Percentiles rank a stretch among this genome's conserved stretches.
Evolutionary conservation across 2,329 filamentous ascomycete species (phyloP).

Genomic region (Colletotrichum sp.): DNA sequence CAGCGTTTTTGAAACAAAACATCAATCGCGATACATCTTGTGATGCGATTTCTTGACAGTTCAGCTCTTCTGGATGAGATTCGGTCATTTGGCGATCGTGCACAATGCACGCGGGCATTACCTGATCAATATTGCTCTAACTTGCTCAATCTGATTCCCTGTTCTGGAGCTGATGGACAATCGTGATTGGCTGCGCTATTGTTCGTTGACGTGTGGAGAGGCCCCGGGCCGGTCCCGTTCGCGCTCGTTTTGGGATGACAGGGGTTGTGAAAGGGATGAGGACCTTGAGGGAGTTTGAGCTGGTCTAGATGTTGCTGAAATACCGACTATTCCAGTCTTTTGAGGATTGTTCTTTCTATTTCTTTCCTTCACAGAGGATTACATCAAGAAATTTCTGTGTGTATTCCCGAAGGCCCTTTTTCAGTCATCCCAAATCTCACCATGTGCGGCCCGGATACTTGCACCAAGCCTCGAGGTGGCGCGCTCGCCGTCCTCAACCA

Average conservation of each 20-base stretch:
- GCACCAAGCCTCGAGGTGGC: conserved; percentile 45
- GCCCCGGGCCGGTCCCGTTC: conserved; percentile 12
- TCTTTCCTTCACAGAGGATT: neutral
- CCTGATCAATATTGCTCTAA: conserved; percentile 34
- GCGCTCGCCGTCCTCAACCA: conserved; percentile 48
- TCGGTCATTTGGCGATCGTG: neutral
- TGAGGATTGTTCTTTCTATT: neutral
- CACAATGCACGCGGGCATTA: neutral
- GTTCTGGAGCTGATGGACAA: conserved; percentile 22
- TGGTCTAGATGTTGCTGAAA: neutral
- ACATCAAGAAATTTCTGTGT: neutral
- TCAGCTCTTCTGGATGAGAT: neutral
- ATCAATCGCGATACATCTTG: neutral
- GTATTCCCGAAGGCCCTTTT: neutral
- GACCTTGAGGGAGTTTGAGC: conserved; percentile 17
- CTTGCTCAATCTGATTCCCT: conserved; percentile 34
- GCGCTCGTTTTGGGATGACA: conserved; percentile 16
- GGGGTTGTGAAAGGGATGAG: neutral
- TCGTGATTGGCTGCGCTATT: conserved; percentile 31
- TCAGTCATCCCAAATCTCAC: neutral
- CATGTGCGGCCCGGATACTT: conserved; percentile 51
- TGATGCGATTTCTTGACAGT: neutral
- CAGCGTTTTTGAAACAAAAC: neutral
- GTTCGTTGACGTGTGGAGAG: neutral
- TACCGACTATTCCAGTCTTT: neutral